These are phyloP conservation scores for Tetracladium setigerum DNA, from an alignment of 495 filamentous ascomycete genomes.

Conservation along the genomic window DNA sequence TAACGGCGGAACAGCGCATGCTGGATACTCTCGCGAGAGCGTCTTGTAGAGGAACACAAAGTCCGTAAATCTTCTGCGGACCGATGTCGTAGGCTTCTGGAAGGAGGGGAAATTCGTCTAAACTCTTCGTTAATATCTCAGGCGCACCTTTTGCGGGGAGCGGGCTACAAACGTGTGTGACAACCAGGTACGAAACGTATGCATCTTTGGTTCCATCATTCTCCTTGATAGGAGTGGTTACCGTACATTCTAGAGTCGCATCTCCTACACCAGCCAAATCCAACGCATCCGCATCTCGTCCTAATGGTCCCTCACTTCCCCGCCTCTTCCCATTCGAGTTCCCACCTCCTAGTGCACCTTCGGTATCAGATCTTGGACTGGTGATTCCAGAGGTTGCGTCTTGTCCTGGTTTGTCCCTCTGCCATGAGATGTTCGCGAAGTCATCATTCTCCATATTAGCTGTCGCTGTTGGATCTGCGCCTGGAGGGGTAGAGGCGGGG, in stretches of 20 bases:
- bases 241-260: conserved; percentile 75
- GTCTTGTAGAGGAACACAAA: conserved; percentile 95
- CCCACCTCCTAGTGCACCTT: background rate
- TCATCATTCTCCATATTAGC: conserved; percentile 14
- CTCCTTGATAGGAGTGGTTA: conserved; percentile 79
- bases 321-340: conserved; percentile 5
- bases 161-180: conserved; percentile 65
- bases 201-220: conserved; percentile 96
- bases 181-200: conserved; percentile 91
- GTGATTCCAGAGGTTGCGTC: background rate
- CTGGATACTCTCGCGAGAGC: conserved; percentile 77
- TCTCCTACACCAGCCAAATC: conserved; percentile 52
- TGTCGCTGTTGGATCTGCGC: conserved; percentile 7
- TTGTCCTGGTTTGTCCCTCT: conserved; percentile 3
- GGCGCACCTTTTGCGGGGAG: background rate
- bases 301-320: conserved; percentile 39
- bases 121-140: conserved; percentile 1
- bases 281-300: conserved; percentile 17
- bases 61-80: conserved; percentile 91
- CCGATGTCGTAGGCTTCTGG: conserved; percentile 63
- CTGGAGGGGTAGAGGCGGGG: background rate
- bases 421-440: conserved; percentile 20
- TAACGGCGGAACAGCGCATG: conserved; percentile 86
- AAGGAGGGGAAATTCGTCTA: conserved; percentile 93
- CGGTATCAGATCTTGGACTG: background rate